Evolutionary conservation across 768 basidiomycete species (phyloP).

Genomic region (Trametes meyenii): DNA sequence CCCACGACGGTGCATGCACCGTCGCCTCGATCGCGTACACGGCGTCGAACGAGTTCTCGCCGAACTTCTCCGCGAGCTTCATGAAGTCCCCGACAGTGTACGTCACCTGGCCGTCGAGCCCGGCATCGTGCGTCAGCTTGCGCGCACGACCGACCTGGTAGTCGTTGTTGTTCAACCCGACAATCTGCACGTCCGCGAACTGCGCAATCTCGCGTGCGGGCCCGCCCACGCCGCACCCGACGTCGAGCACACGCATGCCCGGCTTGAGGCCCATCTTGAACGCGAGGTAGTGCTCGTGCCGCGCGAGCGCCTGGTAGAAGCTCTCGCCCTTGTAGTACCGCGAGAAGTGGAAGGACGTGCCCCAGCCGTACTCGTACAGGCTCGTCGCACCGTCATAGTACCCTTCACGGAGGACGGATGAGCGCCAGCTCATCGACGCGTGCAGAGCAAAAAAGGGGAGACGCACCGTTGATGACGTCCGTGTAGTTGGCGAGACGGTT

Average conservation of each 20-base stretch:
- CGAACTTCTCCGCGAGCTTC: slow-evolving; percentile 90
- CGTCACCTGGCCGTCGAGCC: slow-evolving; percentile 73
- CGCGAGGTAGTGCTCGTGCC: slow-evolving; percentile 97
- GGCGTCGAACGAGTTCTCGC: slow-evolving; percentile 92
- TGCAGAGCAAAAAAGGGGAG: slow-evolving; percentile 9
- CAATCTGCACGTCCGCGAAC: slow-evolving; percentile 83
- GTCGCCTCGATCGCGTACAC: slow-evolving; percentile 99
- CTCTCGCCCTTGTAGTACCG: slow-evolving; percentile 94
- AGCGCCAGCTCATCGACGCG: background rate
- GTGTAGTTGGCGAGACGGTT: slow-evolving; percentile 82
- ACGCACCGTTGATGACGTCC: slow-evolving; percentile 89
- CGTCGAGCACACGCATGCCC: slow-evolving; percentile 96
- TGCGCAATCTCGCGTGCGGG: slow-evolving; percentile 94
- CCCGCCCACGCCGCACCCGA: slow-evolving; percentile 97
- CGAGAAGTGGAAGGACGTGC: slow-evolving; percentile 92
- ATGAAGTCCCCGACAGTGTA: slow-evolving; percentile 97
- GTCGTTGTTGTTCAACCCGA: slow-evolving; percentile 95
- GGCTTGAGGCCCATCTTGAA: slow-evolving; percentile 81
- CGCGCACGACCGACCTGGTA: slow-evolving; percentile 91
- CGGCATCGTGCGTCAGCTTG: slow-evolving; percentile 76
- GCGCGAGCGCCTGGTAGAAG: slow-evolving; percentile 75
- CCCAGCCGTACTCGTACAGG: slow-evolving; percentile 95
- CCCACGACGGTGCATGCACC: slow-evolving; percentile 93
- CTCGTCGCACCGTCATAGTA: slow-evolving; percentile 98
- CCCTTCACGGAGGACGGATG: slow-evolving; percentile 46